Evolutionary conservation across 2,329 filamentous ascomycete species (phyloP).

Genomic region (Xylaria sp.): DNA sequence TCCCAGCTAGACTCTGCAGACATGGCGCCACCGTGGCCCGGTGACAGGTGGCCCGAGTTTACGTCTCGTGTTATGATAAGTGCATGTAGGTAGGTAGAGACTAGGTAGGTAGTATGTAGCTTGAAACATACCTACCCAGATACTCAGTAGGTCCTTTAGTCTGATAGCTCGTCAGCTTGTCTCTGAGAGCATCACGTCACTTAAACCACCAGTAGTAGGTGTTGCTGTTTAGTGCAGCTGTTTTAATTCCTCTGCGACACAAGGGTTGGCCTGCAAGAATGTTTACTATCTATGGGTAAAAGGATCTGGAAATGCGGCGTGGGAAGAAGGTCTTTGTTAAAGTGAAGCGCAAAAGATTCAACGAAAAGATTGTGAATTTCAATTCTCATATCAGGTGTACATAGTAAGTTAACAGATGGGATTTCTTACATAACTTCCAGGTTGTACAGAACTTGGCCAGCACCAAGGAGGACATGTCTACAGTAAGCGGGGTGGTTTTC

Average conservation of each 20-base stretch:
- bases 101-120: too few species aligned
- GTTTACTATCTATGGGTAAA: background rate
- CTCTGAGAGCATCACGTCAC: too few species aligned
- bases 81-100: too few species aligned
- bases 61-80: background rate
- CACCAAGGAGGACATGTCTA: background rate
- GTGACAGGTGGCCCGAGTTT: background rate
- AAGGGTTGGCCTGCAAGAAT: background rate
- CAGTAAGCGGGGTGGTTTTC: constrained; percentile 4
- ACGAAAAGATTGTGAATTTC: background rate
- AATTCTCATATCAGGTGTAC: too few species aligned
- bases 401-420: too few species aligned
- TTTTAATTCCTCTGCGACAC: background rate
- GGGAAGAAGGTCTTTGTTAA: background rate
- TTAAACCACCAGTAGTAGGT: background rate
- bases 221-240: background rate
- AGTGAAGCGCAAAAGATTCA: background rate
- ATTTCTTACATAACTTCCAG: too few species aligned
- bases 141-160: background rate
- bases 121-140: background rate
- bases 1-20: background rate
- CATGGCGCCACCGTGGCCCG: background rate
- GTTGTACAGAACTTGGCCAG: background rate
- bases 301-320: background rate
- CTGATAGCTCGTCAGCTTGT: too few species aligned